A percentile compares a stretch with the other conserved stretches of the same genome.
Conservation (phyloP, 2,329 filamentous ascomycete species). For the Hymenoscyphus fraxineus region DNA sequence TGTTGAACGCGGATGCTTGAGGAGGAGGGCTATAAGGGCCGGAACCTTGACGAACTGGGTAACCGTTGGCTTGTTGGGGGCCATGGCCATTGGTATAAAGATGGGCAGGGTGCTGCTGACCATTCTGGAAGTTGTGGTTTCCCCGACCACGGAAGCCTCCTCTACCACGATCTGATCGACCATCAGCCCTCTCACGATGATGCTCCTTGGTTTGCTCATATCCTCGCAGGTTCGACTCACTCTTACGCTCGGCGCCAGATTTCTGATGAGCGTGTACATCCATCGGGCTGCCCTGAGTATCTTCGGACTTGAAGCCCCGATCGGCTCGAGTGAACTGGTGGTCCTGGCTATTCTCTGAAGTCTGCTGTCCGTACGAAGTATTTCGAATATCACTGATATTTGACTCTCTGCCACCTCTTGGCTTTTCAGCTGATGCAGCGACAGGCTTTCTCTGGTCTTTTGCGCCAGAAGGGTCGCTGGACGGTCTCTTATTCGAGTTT, state of each 20-base stretch:
- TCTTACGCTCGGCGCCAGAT: slow-evolving; percentile 30
- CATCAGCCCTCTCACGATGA: slow-evolving; percentile 28
- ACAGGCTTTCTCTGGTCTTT: slow-evolving; percentile 29
- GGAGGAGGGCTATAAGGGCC: slow-evolving; percentile 38
- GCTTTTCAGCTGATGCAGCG: slow-evolving; percentile 26
- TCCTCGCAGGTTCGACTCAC: slow-evolving; percentile 29
- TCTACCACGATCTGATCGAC: slow-evolving; percentile 40
- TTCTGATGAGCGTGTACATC: slow-evolving; percentile 28
- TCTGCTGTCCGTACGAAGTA: slow-evolving; percentile 33
- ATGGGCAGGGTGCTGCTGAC: slow-evolving; percentile 32
- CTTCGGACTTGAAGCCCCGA: slow-evolving; percentile 22
- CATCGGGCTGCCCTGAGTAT: slow-evolving; percentile 17
- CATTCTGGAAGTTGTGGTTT: slow-evolving; percentile 36
- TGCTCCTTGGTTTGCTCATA: slow-evolving; percentile 32
- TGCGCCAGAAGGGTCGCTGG: slow-evolving; percentile 22
- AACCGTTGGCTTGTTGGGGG: slow-evolving; percentile 29
- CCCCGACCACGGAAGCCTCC: slow-evolving; percentile 45
- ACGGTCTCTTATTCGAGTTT: slow-evolving; percentile 24
- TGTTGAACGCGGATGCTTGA: slow-evolving; percentile 34
- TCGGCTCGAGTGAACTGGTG: slow-evolving; percentile 21
- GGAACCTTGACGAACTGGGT: slow-evolving; percentile 28
- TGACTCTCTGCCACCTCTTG: slow-evolving; percentile 26
- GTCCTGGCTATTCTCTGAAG: slow-evolving; percentile 17
- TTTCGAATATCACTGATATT: slow-evolving; percentile 32
- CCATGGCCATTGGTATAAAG: slow-evolving; percentile 41